Base-by-base conservation (phyloP, 108 stramenopile species). In the Skeletonema tropicum region DNA sequence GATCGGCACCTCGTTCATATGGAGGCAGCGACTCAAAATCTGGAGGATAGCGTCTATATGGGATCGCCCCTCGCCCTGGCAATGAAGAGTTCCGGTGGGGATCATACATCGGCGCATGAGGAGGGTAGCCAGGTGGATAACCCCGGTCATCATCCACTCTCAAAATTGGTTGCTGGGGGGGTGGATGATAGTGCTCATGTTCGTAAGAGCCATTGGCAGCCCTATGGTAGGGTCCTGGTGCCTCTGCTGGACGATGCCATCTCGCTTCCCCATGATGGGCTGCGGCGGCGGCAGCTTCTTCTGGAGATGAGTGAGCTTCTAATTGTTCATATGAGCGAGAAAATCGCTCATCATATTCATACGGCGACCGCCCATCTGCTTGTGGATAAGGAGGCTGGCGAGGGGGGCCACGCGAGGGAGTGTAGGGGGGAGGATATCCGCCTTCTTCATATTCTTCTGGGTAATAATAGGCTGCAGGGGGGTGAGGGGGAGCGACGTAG, bases 91-190 rank as follows among this genome's bases (percentile, higher is more conserved):
- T 15, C 23, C 52, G 52, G 23, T 55, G 52, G 21, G 21, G 52
- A 55, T 55, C 52, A 55, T 55, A 55, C 52, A 55, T 55, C 23
- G 52, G 10, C 52, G 52, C 9, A 55, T 55, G 52, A 23, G 19
- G 52, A 55, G 21, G 52, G 52, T 55, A 55, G 21, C 19, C 52
- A 55, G 52, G 52, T 23, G 52, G 52, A n/a, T 55, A 55, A 5
- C 21, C 52, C 52, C 23, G 9, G 7, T 55, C 52, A 55, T 55
- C 52, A 2, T 55, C 52, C 52, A 21, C n/a, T 55, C 52, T 23
- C 52, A 55, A 55, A 55, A 55, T 21, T 25, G 52, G 52, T 25
- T 55, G 52, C 9, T 15, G 52, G 6, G 52, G 52, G 52, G 52
- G 52, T 0, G 52, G 52, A 55, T 4, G 52, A 11, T 25, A 25